A percentile compares a stretch with the other conserved stretches of the same genome.
Evolutionary conservation across 208 protist species (phyloP).

Genomic region (Trypanosoma grayi): DNA sequence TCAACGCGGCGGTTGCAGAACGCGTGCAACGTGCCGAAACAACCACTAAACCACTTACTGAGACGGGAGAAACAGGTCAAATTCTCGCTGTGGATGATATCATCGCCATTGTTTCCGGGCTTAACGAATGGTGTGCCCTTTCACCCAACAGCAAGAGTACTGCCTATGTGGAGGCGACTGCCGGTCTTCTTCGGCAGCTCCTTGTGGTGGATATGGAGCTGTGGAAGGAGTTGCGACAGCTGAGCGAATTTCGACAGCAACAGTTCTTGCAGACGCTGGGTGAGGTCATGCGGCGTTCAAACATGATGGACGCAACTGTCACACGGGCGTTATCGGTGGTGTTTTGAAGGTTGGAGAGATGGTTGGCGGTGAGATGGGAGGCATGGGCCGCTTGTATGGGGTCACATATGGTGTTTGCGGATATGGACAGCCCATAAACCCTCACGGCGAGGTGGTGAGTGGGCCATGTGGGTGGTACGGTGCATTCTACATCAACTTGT

Average conservation of each 20-base stretch:
- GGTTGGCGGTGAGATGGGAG: background rate
- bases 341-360: background rate
- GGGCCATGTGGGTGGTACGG: no score
- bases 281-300: conserved; percentile 43
- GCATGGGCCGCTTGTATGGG: no score
- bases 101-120: conserved; percentile 19
- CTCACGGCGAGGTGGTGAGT: no score
- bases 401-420: no score
- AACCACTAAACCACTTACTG: background rate
- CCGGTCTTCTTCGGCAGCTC: conserved; percentile 47
- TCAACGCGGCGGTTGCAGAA: conserved; percentile 19
- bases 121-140: conserved; percentile 27
- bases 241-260: conserved; percentile 30
- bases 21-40: conserved; percentile 14
- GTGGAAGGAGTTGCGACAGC: conserved; percentile 44
- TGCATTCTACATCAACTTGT: no score
- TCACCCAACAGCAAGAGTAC: background rate
- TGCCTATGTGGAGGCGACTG: conserved; percentile 23
- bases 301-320: conserved; percentile 39
- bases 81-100: conserved; percentile 17
- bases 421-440: no score
- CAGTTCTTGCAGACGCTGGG: conserved; percentile 35
- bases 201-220: conserved; percentile 51
- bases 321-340: conserved; percentile 24
- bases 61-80: background rate